phyloP scores from a whole-genome alignment of 495 filamentous ascomycete genomes.

The Monascus purpureus region DNA sequence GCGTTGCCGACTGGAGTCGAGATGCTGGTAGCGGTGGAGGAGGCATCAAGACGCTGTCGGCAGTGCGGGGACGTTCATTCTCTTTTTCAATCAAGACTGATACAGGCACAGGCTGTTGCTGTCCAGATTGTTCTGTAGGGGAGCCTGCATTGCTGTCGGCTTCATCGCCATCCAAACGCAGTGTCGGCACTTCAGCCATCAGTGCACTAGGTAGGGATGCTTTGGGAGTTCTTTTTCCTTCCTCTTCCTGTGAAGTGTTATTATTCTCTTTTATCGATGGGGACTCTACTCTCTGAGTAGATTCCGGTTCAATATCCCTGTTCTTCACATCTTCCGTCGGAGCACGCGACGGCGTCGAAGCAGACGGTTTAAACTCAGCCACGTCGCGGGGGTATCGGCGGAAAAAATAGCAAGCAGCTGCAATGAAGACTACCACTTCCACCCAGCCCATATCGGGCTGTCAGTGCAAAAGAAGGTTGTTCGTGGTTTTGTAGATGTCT shows the following conservation, averaged over 20 bases:
- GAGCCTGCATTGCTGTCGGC: not conserved
- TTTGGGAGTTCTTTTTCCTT: not conserved
- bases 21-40: constrained; percentile 21
- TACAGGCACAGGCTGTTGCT: no score
- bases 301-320: not conserved
- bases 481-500: constrained; percentile 6
- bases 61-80: constrained; percentile 2
- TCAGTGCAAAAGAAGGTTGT: constrained; percentile 1
- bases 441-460: constrained; percentile 23
- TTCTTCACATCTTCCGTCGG: not conserved
- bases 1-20: constrained; percentile 12
- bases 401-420: constrained; percentile 19
- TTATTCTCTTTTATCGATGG: not conserved
- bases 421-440: constrained; percentile 18
- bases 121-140: no score
- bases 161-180: constrained; percentile 1
- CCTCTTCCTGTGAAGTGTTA: not conserved
- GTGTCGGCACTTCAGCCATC: constrained; percentile 1
- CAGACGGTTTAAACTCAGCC: constrained; percentile 8
- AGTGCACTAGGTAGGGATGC: not conserved
- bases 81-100: not conserved
- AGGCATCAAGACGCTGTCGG: constrained; percentile 18
- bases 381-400: constrained; percentile 18
- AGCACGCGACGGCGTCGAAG: constrained; percentile 5
- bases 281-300: not conserved